Evolutionary conservation across 768 basidiomycete species (phyloP).

Genomic region (Rhodotorula paludigena): DNA sequence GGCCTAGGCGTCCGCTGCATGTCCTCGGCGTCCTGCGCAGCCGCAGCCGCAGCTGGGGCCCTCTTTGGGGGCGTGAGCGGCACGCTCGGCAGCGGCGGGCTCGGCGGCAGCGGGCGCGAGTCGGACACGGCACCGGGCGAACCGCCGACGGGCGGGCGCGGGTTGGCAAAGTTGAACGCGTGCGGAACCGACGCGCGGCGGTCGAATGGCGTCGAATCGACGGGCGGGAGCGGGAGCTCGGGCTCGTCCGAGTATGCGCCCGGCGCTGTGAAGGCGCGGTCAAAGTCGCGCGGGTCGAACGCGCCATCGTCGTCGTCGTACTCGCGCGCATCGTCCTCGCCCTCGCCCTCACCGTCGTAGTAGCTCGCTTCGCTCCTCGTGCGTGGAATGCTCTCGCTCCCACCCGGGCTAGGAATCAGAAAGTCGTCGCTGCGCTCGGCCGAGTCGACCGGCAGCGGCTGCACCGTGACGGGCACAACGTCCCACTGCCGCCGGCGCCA

Average conservation of each 20-base stretch:
- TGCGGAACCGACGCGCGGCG: too few relatives aligned
- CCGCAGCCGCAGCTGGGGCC: background rate
- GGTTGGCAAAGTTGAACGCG: background rate
- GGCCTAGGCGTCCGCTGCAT: too few relatives aligned
- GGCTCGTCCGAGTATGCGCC: too few relatives aligned
- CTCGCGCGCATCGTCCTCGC: background rate
- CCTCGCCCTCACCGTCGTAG: background rate
- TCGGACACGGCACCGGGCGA: too few relatives aligned
- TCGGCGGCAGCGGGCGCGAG: background rate
- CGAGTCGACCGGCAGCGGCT: background rate
- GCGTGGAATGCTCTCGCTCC: background rate
- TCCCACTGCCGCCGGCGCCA: constrained; percentile 37
- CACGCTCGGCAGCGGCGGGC: background rate
- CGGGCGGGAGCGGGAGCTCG: too few relatives aligned
- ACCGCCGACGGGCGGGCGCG: too few relatives aligned
- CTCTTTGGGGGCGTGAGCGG: too few relatives aligned
- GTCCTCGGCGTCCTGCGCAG: background rate
- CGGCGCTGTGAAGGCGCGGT: too few relatives aligned
- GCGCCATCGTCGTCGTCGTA: background rate
- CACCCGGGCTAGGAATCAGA: background rate
- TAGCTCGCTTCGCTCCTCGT: background rate
- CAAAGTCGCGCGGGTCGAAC: background rate
- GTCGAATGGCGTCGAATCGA: too few relatives aligned
- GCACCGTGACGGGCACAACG: constrained; percentile 22
- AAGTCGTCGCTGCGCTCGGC: background rate